These are phyloP conservation scores for Lentinus tigrinus DNA, from an alignment of 768 basidiomycete genomes.

Conservation along the genomic window DNA sequence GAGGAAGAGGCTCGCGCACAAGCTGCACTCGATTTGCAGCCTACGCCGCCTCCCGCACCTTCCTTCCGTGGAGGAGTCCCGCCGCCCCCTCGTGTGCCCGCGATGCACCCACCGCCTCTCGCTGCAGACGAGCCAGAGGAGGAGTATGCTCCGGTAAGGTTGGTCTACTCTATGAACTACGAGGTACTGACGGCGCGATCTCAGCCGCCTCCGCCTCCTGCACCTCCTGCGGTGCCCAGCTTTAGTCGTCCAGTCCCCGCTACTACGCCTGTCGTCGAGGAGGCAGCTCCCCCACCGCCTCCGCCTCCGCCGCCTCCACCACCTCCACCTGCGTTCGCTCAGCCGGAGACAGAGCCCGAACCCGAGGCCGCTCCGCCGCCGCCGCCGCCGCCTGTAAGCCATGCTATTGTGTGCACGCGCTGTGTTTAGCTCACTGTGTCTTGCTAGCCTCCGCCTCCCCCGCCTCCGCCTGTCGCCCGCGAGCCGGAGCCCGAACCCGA, in stretches of 20 bases:
- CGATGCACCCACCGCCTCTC: not conserved
- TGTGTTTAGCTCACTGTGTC: not conserved
- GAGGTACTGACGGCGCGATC: not conserved
- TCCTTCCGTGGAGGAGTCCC: slow-evolving; percentile 17
- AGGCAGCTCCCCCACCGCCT: slow-evolving; percentile 34
- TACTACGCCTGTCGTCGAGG: slow-evolving; percentile 17
- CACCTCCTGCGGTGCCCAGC: slow-evolving; percentile 10
- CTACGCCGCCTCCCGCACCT: slow-evolving; percentile 31
- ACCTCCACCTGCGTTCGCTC: slow-evolving; percentile 33
- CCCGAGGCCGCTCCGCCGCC: slow-evolving; percentile 33
- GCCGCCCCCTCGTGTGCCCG: slow-evolving; percentile 6
- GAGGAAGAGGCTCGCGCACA: slow-evolving; percentile 73
- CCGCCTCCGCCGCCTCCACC: slow-evolving; percentile 35
- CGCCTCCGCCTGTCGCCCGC: not conserved
- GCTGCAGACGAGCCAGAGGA: slow-evolving; percentile 28
- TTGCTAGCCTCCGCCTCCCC: not conserved
- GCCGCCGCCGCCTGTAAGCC: slow-evolving; percentile 36
- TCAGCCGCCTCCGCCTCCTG: slow-evolving; percentile 20
- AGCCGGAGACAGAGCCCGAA: slow-evolving; percentile 33
- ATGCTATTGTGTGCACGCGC: not conserved
- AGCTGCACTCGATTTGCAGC: slow-evolving; percentile 42
- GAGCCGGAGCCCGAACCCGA: slow-evolving; percentile 34
- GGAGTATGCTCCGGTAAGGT: slow-evolving; percentile 21
- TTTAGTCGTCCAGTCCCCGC: slow-evolving; percentile 11
- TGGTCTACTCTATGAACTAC: not conserved